These are phyloP conservation scores for Coprinopsis sp. DNA, from an alignment of 768 basidiomycete species.

Conservation along the genomic window DNA sequence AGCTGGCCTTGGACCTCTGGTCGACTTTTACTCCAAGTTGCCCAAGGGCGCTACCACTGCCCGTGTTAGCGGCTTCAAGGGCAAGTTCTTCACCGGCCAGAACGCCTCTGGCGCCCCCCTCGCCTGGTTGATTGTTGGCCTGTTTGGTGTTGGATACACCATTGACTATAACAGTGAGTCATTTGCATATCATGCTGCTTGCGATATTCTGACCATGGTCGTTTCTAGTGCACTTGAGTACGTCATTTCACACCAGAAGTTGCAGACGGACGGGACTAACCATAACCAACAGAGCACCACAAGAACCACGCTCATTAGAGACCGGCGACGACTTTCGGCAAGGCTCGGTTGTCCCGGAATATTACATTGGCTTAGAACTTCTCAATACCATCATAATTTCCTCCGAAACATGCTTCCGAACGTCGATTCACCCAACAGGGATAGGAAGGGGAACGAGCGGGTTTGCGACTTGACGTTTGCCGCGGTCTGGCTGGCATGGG, in stretches of 20 bases:
- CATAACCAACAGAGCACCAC: slow-evolving; percentile 63
- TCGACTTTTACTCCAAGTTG: slow-evolving; percentile 94
- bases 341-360: no score
- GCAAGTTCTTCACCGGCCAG: slow-evolving; percentile 77
- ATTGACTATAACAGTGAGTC: slow-evolving; percentile 86
- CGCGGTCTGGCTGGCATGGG: no score
- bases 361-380: no score
- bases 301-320: slow-evolving; percentile 82
- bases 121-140: slow-evolving; percentile 53
- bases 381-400: no score
- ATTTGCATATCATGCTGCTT: slow-evolving; percentile 6
- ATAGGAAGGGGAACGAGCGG: no score
- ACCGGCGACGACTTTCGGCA: not conserved
- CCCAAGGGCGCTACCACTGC: slow-evolving; percentile 80
- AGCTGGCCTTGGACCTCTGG: slow-evolving; percentile 75
- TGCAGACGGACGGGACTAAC: slow-evolving; percentile 18
- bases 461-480: no score
- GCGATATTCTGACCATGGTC: slow-evolving; percentile 4
- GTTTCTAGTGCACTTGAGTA: slow-evolving; percentile 76
- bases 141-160: slow-evolving; percentile 81
- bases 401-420: no score
- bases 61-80: slow-evolving; percentile 66
- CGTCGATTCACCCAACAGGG: no score
- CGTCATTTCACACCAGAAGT: slow-evolving; percentile 24
- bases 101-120: slow-evolving; percentile 77